Percentiles rank a stretch among this genome's conserved stretches.
These are phyloP conservation scores for Pestalotiopsis sp. DNA, from an alignment of 2,329 filamentous ascomycete genomes.

Conservation along the genomic window DNA sequence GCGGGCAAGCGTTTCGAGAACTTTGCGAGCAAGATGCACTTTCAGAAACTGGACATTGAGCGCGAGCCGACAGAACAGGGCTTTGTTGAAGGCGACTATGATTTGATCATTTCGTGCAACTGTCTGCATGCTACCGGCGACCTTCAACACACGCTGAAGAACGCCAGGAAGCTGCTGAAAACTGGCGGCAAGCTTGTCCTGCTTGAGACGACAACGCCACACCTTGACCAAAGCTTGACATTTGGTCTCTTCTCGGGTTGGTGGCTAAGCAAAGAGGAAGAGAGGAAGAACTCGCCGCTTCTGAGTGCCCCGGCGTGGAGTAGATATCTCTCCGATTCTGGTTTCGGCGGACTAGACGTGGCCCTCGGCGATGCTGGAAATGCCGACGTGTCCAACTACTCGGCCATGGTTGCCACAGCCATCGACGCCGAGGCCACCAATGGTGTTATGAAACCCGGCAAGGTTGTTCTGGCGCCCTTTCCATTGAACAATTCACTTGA, in stretches of 20 bases:
- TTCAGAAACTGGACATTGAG: slow-evolving; percentile 16
- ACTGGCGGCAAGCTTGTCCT: slow-evolving; percentile 35
- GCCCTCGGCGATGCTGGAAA: slow-evolving; percentile 25
- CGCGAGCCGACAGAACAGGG: slow-evolving; percentile 16
- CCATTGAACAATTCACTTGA: not conserved
- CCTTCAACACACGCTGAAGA: slow-evolving; percentile 27
- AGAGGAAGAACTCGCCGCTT: slow-evolving; percentile 26
- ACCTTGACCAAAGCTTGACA: slow-evolving; percentile 23
- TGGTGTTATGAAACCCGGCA: not conserved
- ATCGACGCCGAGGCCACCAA: not conserved
- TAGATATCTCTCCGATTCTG: slow-evolving; percentile 18
- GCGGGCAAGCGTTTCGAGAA: slow-evolving; percentile 10
- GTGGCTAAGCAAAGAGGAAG: slow-evolving; percentile 37
- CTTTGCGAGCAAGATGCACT: slow-evolving; percentile 12
- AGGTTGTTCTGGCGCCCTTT: not conserved
- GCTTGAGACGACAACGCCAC: slow-evolving; percentile 30
- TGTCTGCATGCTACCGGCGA: slow-evolving; percentile 34
- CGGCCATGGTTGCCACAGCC: slow-evolving; percentile 11
- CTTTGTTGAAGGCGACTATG: slow-evolving; percentile 15
- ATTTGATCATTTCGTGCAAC: slow-evolving; percentile 23
- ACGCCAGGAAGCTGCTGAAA: slow-evolving; percentile 29
- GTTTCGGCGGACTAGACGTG: slow-evolving; percentile 25
- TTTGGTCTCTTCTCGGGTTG: slow-evolving; percentile 40
- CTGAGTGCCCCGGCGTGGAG: slow-evolving; percentile 27
- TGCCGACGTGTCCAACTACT: slow-evolving; percentile 11